Conservation (phyloP, 805 yeast genomes). For the Cyberlindnera xylosilytica region DNA sequence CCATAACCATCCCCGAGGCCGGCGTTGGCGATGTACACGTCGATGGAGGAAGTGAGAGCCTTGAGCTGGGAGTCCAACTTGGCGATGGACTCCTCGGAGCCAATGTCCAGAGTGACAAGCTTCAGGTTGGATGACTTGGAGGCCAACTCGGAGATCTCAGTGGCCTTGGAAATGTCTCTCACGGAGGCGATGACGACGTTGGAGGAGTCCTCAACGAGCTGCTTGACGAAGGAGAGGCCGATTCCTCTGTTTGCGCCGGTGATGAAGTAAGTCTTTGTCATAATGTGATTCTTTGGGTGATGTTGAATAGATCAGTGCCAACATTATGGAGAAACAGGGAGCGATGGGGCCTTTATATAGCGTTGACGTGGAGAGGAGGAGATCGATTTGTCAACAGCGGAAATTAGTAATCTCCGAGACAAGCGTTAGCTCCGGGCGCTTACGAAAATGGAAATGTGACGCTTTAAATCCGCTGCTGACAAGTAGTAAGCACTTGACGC, state of each 20-base stretch:
- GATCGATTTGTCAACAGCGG: too few species aligned
- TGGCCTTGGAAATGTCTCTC: background rate
- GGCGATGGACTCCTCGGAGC: slow-evolving; percentile 4
- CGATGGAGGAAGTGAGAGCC: slow-evolving; percentile 10
- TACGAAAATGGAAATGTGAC: too few species aligned
- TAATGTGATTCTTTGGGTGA: background rate
- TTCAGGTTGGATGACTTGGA: slow-evolving; percentile 1
- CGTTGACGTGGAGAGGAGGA: too few species aligned
- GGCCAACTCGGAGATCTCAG: slow-evolving; percentile 3
- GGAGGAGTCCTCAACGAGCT: background rate
- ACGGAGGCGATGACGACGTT: slow-evolving; percentile 4
- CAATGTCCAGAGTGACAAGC: slow-evolving; percentile 8
- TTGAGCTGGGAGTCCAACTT: slow-evolving; percentile 8
- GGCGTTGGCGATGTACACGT: slow-evolving; percentile 13
- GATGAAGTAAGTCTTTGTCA: background rate
- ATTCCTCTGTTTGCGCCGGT: slow-evolving; percentile 3
- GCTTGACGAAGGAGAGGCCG: slow-evolving; percentile 3
- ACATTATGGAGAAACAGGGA: too few species aligned
- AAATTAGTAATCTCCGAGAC: too few species aligned
- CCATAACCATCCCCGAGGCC: slow-evolving; percentile 1
- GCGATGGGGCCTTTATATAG: too few species aligned
- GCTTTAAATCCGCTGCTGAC: too few species aligned
- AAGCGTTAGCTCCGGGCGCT: too few species aligned
- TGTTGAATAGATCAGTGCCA: too few species aligned
- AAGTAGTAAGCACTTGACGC: too few species aligned